These are phyloP conservation scores for Cyathus striatus DNA, from an alignment of 768 basidiomycete genomes.

Conservation along the genomic window DNA sequence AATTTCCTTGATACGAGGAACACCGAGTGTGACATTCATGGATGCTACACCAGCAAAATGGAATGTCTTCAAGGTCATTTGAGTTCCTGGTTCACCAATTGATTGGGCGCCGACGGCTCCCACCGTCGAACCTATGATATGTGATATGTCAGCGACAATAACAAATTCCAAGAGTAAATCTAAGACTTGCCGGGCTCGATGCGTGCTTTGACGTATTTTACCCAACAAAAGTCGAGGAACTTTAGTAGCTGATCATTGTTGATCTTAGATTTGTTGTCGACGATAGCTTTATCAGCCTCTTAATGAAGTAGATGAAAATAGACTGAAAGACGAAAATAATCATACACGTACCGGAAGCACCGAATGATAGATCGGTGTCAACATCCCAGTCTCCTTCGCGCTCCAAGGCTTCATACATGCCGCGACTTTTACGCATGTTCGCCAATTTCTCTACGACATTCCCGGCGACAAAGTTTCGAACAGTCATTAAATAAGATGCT, in stretches of 20 bases:
- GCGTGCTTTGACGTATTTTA: constrained; percentile 89
- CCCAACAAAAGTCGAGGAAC: constrained; percentile 87
- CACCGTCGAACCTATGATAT: constrained; percentile 92
- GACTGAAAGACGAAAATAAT: constrained; percentile 1
- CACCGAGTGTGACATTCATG: constrained; percentile 99
- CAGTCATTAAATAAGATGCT: constrained; percentile 59
- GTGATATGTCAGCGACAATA: not conserved
- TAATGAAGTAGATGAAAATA: constrained; percentile 3
- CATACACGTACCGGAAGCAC: constrained; percentile 57
- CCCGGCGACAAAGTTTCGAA: constrained; percentile 67
- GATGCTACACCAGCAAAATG: constrained; percentile 99
- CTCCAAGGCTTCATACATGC: constrained; percentile 81
- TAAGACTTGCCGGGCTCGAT: constrained; percentile 86
- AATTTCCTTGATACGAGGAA: constrained; percentile 99
- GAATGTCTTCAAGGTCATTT: constrained; percentile 99
- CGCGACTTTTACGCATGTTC: constrained; percentile 59
- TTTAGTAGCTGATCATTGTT: constrained; percentile 71
- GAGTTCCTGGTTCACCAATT: constrained; percentile 98
- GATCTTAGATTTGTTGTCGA: constrained; percentile 90
- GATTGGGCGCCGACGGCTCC: constrained; percentile 99
- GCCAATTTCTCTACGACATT: constrained; percentile 65
- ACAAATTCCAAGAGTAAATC: not conserved
- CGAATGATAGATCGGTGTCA: constrained; percentile 70
- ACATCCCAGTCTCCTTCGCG: constrained; percentile 73
- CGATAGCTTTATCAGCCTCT: constrained; percentile 67